Conservation (phyloP, 768 basidiomycete genomes). For the Mrakia hoshinonis region DNA sequence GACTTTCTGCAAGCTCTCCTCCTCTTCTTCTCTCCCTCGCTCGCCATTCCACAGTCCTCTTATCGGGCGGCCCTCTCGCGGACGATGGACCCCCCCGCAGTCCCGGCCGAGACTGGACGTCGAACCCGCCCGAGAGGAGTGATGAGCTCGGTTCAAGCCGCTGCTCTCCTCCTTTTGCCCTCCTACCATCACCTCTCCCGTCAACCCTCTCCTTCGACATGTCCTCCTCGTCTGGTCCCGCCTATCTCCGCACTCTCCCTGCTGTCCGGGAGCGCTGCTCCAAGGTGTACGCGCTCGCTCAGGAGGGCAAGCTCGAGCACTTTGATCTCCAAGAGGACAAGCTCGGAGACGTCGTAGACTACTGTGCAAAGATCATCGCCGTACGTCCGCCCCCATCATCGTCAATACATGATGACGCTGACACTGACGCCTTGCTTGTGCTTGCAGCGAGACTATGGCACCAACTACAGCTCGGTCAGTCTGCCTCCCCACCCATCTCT, state of each 20-base stretch:
- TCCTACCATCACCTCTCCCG: too few species aligned
- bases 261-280: constrained; percentile 81
- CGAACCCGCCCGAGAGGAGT: too few species aligned
- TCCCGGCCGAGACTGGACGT: too few species aligned
- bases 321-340: constrained; percentile 76
- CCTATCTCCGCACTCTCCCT: constrained; percentile 73
- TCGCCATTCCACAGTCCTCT: too few species aligned
- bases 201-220: neutral
- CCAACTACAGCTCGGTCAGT: constrained; percentile 45
- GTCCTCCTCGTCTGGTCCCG: constrained; percentile 26
- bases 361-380: constrained; percentile 68
- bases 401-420: too few species aligned
- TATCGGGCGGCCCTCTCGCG: too few species aligned
- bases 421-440: neutral
- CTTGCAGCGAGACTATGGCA: constrained; percentile 69
- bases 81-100: too few species aligned
- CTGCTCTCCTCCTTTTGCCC: too few species aligned
- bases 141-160: too few species aligned
- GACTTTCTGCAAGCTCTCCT: too few species aligned
- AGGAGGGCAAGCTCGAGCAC: constrained; percentile 65
- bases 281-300: constrained; percentile 68
- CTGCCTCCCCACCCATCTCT: constrained; percentile 28
- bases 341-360: constrained; percentile 59
- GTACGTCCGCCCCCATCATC: constrained; percentile 46
- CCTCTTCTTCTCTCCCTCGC: too few species aligned